Conservation (phyloP, 1,284 basidiomycete species). For the Taiwanofungus camphoratus region DNA sequence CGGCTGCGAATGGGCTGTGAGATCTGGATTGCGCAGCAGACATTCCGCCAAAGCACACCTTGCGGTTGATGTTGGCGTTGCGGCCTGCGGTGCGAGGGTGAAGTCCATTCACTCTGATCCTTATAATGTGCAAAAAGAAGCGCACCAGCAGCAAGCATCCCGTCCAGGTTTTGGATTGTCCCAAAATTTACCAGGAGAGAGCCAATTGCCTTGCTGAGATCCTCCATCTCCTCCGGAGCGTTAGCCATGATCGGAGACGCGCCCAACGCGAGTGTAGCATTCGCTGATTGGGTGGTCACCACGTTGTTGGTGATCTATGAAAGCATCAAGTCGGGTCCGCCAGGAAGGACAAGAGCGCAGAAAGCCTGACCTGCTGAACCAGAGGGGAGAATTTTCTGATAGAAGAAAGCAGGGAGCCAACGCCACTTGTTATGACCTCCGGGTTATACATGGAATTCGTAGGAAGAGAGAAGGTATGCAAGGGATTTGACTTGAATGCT, state of each 20-base stretch:
- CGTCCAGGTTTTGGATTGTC: slow-evolving; percentile 70
- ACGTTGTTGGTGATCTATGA: slow-evolving; percentile 86
- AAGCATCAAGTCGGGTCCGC: neutral
- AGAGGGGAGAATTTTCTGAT: slow-evolving; percentile 59
- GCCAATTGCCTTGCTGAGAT: slow-evolving; percentile 65
- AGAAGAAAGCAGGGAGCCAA: slow-evolving; percentile 41
- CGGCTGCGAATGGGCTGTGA: slow-evolving; percentile 56
- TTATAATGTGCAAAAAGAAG: too few species aligned
- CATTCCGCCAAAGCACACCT: too few species aligned
- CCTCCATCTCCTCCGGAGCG: slow-evolving; percentile 76
- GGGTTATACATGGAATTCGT: slow-evolving; percentile 16
- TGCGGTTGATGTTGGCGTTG: slow-evolving; percentile 65
- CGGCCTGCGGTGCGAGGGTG: slow-evolving; percentile 35
- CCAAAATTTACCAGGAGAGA: slow-evolving; percentile 89
- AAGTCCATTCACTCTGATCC: too few species aligned
- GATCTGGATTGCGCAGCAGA: too few species aligned
- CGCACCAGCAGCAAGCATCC: slow-evolving; percentile 77
- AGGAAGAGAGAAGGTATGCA: slow-evolving; percentile 16
- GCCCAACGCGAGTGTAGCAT: slow-evolving; percentile 84
- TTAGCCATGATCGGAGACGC: slow-evolving; percentile 95
- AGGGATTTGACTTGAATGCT: slow-evolving; percentile 32
- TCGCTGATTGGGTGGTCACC: slow-evolving; percentile 87
- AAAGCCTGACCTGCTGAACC: slow-evolving; percentile 66
- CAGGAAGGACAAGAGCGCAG: neutral
- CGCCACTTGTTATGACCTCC: slow-evolving; percentile 30